These are phyloP conservation scores for Pichia sp. DNA, from an alignment of 1,139 yeast species.

Conservation along the genomic window DNA sequence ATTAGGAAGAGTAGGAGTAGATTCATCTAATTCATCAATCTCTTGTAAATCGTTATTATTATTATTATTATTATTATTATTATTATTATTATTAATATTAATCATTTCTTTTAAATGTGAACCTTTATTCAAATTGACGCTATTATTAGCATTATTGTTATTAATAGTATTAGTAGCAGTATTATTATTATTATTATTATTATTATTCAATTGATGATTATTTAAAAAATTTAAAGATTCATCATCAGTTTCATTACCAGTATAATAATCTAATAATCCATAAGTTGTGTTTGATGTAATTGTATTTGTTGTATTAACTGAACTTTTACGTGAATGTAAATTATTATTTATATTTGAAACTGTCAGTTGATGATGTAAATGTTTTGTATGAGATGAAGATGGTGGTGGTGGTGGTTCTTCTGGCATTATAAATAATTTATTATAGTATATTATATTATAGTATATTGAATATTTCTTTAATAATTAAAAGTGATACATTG, in stretches of 20 bases:
- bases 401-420: neutral
- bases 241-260: slow-evolving; percentile 5
- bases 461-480: too few relatives aligned
- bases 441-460: too few relatives aligned
- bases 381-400: neutral
- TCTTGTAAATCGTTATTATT: slow-evolving; percentile 1
- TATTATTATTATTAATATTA: too few relatives aligned
- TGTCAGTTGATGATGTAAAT: neutral
- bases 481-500: too few relatives aligned
- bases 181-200: neutral
- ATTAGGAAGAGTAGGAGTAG: too few relatives aligned
- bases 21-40: neutral
- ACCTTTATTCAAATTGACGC: neutral
- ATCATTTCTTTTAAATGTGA: neutral
- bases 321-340: slow-evolving; percentile 8
- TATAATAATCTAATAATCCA: slow-evolving; percentile 10
- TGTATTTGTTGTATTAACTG: slow-evolving; percentile 4
- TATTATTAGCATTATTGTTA: too few relatives aligned
- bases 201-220: neutral
- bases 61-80: neutral
- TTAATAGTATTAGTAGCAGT: too few relatives aligned
- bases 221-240: neutral
- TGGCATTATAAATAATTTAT: neutral
- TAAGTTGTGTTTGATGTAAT: slow-evolving; percentile 6
- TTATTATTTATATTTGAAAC: neutral